These are phyloP conservation scores for Elsinoe ampelina DNA, from an alignment of 2,329 filamentous ascomycete species.

Conservation along the genomic window DNA sequence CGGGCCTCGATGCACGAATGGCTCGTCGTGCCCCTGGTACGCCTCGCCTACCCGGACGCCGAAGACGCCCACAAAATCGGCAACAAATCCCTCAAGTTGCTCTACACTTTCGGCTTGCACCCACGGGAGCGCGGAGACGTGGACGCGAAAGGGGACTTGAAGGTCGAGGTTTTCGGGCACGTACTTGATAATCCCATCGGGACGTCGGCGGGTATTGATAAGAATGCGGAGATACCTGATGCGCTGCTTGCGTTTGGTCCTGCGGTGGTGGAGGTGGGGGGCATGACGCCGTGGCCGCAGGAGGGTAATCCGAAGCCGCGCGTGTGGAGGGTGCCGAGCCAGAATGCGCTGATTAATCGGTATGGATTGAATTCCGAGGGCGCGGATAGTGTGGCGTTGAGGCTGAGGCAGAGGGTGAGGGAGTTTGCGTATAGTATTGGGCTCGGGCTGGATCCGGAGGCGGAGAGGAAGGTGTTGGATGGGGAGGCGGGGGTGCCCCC, in stretches of 20 bases:
- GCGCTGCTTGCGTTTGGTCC: constrained; percentile 76
- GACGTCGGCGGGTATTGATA: constrained; percentile 92
- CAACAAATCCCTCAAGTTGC: constrained; percentile 58
- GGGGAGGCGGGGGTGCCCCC: constrained; percentile 69
- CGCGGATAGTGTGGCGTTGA: constrained; percentile 74
- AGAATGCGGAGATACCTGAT: constrained; percentile 82
- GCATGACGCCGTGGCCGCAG: constrained; percentile 79
- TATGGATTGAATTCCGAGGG: constrained; percentile 92
- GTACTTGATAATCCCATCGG: constrained; percentile 76
- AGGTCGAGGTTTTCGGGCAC: constrained; percentile 65
- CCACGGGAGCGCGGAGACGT: constrained; percentile 67
- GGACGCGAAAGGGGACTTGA: constrained; percentile 45
- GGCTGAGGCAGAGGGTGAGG: constrained; percentile 67
- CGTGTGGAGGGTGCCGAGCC: constrained; percentile 74
- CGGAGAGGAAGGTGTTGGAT: constrained; percentile 64
- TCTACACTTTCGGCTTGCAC: constrained; percentile 67
- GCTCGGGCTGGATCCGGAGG: constrained; percentile 51
- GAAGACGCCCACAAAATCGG: constrained; percentile 88
- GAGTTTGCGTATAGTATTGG: constrained; percentile 65
- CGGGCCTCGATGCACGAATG: constrained; percentile 45
- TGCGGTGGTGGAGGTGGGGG: constrained; percentile 83
- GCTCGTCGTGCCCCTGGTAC: constrained; percentile 51
- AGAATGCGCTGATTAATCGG: constrained; percentile 86
- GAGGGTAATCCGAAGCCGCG: constrained; percentile 78
- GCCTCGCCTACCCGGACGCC: constrained; percentile 60